These are phyloP conservation scores for Excoecaria agallocha DNA, from an alignment of 345 rosid genomes.

Conservation along the genomic window DNA sequence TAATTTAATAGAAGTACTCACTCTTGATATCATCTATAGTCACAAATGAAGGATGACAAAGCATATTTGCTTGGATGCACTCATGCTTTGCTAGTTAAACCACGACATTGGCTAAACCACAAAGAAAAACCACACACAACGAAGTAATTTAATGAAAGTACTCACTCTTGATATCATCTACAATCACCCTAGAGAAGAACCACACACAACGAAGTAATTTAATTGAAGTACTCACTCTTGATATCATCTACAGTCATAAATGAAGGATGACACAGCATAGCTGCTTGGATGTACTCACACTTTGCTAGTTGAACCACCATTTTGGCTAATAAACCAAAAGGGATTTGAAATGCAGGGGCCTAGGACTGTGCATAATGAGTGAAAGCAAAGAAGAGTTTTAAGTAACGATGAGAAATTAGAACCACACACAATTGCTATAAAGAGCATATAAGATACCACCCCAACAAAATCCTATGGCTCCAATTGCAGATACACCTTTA, in stretches of 20 bases:
- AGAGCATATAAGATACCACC: slow-evolving; percentile 48
- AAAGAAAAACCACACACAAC: too few relatives aligned
- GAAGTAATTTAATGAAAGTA: too few relatives aligned
- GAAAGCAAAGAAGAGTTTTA: background rate
- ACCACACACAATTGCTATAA: background rate
- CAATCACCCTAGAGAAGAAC: too few relatives aligned
- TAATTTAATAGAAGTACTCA: too few relatives aligned
- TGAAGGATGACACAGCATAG: slow-evolving; percentile 73
- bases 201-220: too few relatives aligned
- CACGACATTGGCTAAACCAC: too few relatives aligned
- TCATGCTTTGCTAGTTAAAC: too few relatives aligned
- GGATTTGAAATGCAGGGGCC: background rate
- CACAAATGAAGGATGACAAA: too few relatives aligned
- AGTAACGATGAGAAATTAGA: slow-evolving; percentile 1
- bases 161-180: too few relatives aligned
- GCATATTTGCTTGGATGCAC: too few relatives aligned
- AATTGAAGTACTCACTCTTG: too few relatives aligned
- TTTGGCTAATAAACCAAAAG: slow-evolving; percentile 49
- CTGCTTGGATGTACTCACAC: slow-evolving; percentile 52
- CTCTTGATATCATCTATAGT: too few relatives aligned
- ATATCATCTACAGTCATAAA: slow-evolving; percentile 64
- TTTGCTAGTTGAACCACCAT: slow-evolving; percentile 66
- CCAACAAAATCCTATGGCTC: slow-evolving; percentile 71
- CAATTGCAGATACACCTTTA: slow-evolving; percentile 51
- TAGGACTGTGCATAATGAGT: background rate